phyloP scores from a whole-genome alignment of 805 yeast genomes.

The Suhomyces faveliae region DNA sequence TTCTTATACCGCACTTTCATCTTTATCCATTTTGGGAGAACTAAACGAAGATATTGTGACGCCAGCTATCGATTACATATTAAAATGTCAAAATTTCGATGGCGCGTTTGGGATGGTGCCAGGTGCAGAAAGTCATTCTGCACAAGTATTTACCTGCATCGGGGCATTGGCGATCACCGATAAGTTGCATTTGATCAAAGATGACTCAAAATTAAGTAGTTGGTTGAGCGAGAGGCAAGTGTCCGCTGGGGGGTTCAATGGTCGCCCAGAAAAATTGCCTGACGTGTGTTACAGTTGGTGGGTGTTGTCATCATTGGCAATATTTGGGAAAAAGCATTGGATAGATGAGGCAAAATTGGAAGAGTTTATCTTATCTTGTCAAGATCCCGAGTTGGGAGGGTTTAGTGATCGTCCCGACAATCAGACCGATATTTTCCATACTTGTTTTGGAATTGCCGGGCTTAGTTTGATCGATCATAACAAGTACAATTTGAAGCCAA shows the following conservation, averaged over 20 bases:
- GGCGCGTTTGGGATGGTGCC: slow-evolving; percentile 95
- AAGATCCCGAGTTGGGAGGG: slow-evolving; percentile 81
- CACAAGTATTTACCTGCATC: slow-evolving; percentile 83
- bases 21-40: slow-evolving; percentile 65
- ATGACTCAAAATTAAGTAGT: slow-evolving; percentile 56
- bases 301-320: slow-evolving; percentile 77
- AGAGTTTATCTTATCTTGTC: slow-evolving; percentile 70
- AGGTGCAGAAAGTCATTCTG: slow-evolving; percentile 94
- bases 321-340: slow-evolving; percentile 69
- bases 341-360: slow-evolving; percentile 64
- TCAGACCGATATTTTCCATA: slow-evolving; percentile 90
- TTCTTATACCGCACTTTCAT: slow-evolving; percentile 76
- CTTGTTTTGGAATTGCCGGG: slow-evolving; percentile 87
- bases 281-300: slow-evolving; percentile 99
- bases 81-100: slow-evolving; percentile 81
- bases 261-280: slow-evolving; percentile 92
- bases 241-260: slow-evolving; percentile 84
- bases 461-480: slow-evolving; percentile 70
- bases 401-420: slow-evolving; percentile 90
- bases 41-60: slow-evolving; percentile 55
- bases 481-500: slow-evolving; percentile 46
- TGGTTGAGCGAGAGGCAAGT: slow-evolving; percentile 94
- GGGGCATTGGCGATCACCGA: slow-evolving; percentile 74
- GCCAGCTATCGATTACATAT: slow-evolving; percentile 64
- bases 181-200: slow-evolving; percentile 46